Evolutionary conservation across 1,139 yeast species (phyloP).

Genomic region (Debaryomyces udenii): DNA sequence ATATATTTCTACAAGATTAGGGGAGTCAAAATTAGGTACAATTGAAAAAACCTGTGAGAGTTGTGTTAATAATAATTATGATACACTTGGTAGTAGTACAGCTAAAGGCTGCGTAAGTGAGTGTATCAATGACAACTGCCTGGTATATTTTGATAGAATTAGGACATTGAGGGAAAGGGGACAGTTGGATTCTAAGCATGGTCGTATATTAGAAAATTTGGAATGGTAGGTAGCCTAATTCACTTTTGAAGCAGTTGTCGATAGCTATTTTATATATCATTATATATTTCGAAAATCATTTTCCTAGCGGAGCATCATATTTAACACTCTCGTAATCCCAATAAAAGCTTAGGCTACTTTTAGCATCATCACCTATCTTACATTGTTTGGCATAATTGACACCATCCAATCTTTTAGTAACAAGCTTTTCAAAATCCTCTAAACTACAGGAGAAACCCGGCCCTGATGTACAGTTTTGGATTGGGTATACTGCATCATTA

Average conservation of each 20-base stretch:
- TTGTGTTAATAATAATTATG: slow-evolving; percentile 28
- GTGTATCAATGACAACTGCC: slow-evolving; percentile 39
- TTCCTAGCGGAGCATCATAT: slow-evolving; percentile 32
- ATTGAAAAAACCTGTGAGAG: slow-evolving; percentile 25
- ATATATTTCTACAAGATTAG: slow-evolving; percentile 19
- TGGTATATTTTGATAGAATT: slow-evolving; percentile 25
- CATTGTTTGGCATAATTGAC: slow-evolving; percentile 36
- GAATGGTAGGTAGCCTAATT: slow-evolving; percentile 14
- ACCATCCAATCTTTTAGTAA: slow-evolving; percentile 31
- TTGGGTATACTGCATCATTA: slow-evolving; percentile 62
- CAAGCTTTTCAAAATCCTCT: slow-evolving; percentile 36
- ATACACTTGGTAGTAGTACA: slow-evolving; percentile 16
- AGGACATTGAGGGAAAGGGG: slow-evolving; percentile 19
- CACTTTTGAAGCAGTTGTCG: too few species aligned
- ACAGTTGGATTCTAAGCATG: slow-evolving; percentile 7
- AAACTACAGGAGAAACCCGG: slow-evolving; percentile 62
- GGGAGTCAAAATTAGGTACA: slow-evolving; percentile 18
- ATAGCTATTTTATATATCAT: not conserved
- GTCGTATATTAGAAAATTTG: slow-evolving; percentile 12
- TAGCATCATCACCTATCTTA: slow-evolving; percentile 36
- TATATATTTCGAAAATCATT: slow-evolving; percentile 17
- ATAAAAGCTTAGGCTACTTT: slow-evolving; percentile 40
- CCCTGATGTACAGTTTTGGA: slow-evolving; percentile 52
- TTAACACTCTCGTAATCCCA: slow-evolving; percentile 35
- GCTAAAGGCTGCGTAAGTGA: slow-evolving; percentile 17